Percentiles rank a stretch among this genome's conserved stretches.
Evolutionary conservation across 1,284 basidiomycete genomes (phyloP).

Genomic region (Dichomitus squalens): DNA sequence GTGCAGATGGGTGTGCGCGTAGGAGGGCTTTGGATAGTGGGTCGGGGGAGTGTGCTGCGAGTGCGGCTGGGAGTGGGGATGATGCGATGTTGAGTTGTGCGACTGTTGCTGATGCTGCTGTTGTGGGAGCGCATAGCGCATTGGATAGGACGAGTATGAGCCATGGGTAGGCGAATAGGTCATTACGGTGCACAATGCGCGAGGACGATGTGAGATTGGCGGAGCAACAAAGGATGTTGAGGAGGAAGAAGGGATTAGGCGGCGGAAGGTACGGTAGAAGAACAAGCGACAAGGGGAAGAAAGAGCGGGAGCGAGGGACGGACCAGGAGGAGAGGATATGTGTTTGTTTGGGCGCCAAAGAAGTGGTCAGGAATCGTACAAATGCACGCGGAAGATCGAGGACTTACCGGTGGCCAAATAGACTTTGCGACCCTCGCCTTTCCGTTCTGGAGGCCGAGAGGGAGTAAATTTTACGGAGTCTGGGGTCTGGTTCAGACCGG

Average conservation of each 20-base stretch:
- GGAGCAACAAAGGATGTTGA: slow-evolving; percentile 2
- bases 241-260: slow-evolving; percentile 20
- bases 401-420: slow-evolving; percentile 13
- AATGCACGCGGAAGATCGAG: slow-evolving; percentile 14
- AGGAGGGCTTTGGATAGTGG: slow-evolving; percentile 26
- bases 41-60: slow-evolving; percentile 7
- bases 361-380: slow-evolving; percentile 20
- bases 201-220: not conserved
- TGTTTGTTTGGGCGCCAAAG: slow-evolving; percentile 9
- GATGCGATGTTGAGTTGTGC: slow-evolving; percentile 1
- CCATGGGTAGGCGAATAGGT: slow-evolving; percentile 27
- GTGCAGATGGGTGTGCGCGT: slow-evolving; percentile 23
- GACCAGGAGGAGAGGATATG: slow-evolving; percentile 12
- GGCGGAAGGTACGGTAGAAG: slow-evolving; percentile 17
- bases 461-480: slow-evolving; percentile 27
- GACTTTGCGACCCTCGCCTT: not conserved
- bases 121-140: slow-evolving; percentile 28
- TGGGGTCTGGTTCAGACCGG: slow-evolving; percentile 20
- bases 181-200: slow-evolving; percentile 13
- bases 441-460: not conserved
- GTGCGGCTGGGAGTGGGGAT: slow-evolving; percentile 17
- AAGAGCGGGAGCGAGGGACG: slow-evolving; percentile 2
- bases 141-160: slow-evolving; percentile 23
- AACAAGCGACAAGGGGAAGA: slow-evolving; percentile 3
- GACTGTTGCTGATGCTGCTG: slow-evolving; percentile 17